phyloP scores from a whole-genome alignment of 78 protist species.

The slime mould (Dictyostelium discoideum) region DNA sequence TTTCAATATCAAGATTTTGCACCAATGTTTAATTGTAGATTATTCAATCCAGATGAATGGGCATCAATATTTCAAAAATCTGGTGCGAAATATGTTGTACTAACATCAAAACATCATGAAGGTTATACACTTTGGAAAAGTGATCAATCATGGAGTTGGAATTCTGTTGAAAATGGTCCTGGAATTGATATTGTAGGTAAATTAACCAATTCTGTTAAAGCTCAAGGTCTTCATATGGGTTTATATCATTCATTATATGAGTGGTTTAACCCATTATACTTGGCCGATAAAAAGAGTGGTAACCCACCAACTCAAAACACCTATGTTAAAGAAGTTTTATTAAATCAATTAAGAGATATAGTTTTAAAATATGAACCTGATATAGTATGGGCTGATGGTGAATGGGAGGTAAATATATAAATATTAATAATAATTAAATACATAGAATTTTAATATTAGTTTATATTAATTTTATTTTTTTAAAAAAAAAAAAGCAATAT shows the following conservation, averaged over 20 bases:
- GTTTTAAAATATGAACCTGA: slow-evolving; percentile 63
- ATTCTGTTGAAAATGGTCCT: slow-evolving; percentile 68
- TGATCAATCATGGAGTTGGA: slow-evolving; percentile 74
- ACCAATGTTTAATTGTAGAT: slow-evolving; percentile 41
- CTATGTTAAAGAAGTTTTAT: slow-evolving; percentile 49
- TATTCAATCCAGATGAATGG: slow-evolving; percentile 77
- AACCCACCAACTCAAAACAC: background rate
- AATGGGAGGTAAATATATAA: slow-evolving; percentile 42
- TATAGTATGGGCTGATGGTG: slow-evolving; percentile 82
- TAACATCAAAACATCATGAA: slow-evolving; percentile 83
- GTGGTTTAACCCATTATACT: slow-evolving; percentile 77
- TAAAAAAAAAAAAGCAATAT: background rate
- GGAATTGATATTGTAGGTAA: slow-evolving; percentile 36
- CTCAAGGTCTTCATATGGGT: slow-evolving; percentile 67
- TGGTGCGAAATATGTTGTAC: slow-evolving; percentile 83
- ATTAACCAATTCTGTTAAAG: slow-evolving; percentile 41
- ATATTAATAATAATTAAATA: background rate
- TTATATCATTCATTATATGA: slow-evolving; percentile 70
- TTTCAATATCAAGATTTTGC: slow-evolving; percentile 61
- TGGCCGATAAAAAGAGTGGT: slow-evolving; percentile 3
- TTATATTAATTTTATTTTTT: too few relatives aligned
- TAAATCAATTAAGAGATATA: slow-evolving; percentile 52
- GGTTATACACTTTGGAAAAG: slow-evolving; percentile 62
- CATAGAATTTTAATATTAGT: background rate
- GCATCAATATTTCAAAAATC: slow-evolving; percentile 47